Percentiles rank a stretch among this genome's conserved stretches.
phyloP scores from a whole-genome alignment of 805 yeast species.

The Kazachstania taianensis region DNA sequence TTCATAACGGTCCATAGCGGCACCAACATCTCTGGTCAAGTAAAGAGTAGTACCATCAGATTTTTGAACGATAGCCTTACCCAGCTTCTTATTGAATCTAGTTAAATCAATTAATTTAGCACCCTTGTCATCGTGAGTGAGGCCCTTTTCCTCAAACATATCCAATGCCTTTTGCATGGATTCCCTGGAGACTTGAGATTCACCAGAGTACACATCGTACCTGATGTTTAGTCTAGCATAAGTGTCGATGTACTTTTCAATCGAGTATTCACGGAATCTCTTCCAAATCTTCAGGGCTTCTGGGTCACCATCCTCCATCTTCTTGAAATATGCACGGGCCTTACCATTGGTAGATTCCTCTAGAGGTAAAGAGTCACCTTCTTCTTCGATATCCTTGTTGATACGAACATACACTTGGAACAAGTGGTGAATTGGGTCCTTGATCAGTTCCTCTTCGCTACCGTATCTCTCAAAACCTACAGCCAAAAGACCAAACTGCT shows the following conservation, averaged over 20 bases:
- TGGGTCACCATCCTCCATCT: slow-evolving; percentile 88
- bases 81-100: slow-evolving; percentile 78
- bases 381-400: slow-evolving; percentile 59
- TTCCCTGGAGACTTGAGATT: slow-evolving; percentile 79
- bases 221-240: slow-evolving; percentile 84
- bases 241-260: slow-evolving; percentile 73
- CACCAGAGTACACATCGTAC: slow-evolving; percentile 87
- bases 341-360: slow-evolving; percentile 54
- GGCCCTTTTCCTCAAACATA: slow-evolving; percentile 51
- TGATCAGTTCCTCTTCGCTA: slow-evolving; percentile 51
- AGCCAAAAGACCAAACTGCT: slow-evolving; percentile 92
- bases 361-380: slow-evolving; percentile 40
- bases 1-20: slow-evolving; percentile 81
- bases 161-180: slow-evolving; percentile 56
- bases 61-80: slow-evolving; percentile 85
- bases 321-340: slow-evolving; percentile 79
- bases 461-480: slow-evolving; percentile 86
- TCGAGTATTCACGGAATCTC: slow-evolving; percentile 78
- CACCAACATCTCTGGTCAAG: slow-evolving; percentile 92
- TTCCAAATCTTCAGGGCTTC: slow-evolving; percentile 73
- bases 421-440: slow-evolving; percentile 86
- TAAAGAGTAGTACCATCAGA: slow-evolving; percentile 91
- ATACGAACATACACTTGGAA: slow-evolving; percentile 85
- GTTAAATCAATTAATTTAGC: slow-evolving; percentile 81
- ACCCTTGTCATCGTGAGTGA: slow-evolving; percentile 79